Evolutionary conservation across 2,329 filamentous ascomycete species (phyloP), one percentile per base, ranked within the genome.

Genomic region (Calonectria naviculata): DNA sequence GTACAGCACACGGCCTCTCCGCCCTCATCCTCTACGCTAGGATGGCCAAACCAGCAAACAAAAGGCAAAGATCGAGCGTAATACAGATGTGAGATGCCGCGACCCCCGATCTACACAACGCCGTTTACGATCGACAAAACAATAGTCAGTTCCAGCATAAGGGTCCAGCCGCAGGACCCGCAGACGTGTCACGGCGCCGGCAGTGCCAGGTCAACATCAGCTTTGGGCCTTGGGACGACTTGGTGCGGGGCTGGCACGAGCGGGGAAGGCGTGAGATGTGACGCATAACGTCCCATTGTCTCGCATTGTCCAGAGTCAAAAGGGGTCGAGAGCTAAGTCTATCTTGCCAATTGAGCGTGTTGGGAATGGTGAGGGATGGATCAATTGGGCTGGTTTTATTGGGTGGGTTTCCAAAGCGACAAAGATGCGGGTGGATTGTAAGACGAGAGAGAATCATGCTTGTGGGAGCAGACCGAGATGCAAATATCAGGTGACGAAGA

Each of bases 31-130:
- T 62, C 47, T 67, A 67, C 63, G 24, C 71, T 21, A 41, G 26
- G 54, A 72, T 72, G 56, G 28, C 28, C 64, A 42, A 15, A 46
- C 42, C n/a, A 47, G 29, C 36, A 62, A 67, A 52, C 47, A 24
- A 26, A 28, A 19, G 24, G 52, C 42, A 24, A 49, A 47, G 65
- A 74, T 74, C 68, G 69, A 47, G 44, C 63, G 21, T 13, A 34
- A 34, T 34, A 17, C 31, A 56, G 12, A 74, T 73, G 73, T 68
- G 47, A 74, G 73, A 74, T 75, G 63, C 65, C 63, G 72, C 54
- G 60, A 41, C 58, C 63, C 66, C 36, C 73, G 72, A 75, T 74
- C 68, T 75, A 67, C 72, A 63, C 70, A 21, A 70, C 72, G 63
- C 66, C 67, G 63, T 60, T 65, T 62, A 17, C 28, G 67, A 49